These are phyloP conservation scores for Lindgomyces ingoldianus DNA, from an alignment of 495 filamentous ascomycete species.

Conservation along the genomic window DNA sequence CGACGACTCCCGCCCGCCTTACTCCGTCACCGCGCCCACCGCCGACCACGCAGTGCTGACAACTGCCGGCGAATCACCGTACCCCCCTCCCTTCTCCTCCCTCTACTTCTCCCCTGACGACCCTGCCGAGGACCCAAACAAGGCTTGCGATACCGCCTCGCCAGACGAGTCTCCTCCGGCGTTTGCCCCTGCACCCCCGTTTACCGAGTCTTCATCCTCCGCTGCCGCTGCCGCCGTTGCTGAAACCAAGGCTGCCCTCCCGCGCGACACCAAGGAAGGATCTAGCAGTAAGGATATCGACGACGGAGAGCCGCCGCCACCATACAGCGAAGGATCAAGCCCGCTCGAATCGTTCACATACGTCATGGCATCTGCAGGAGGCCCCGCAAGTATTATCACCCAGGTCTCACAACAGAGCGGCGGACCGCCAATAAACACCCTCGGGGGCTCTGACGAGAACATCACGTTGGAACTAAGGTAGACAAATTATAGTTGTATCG, in stretches of 20 bases:
- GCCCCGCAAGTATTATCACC: slow-evolving; percentile 96
- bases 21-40: slow-evolving; percentile 41
- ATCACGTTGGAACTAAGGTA: slow-evolving; percentile 94
- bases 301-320: slow-evolving; percentile 89
- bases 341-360: slow-evolving; percentile 93
- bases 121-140: slow-evolving; percentile 51
- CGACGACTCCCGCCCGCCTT: slow-evolving; percentile 61
- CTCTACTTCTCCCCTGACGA: slow-evolving; percentile 54
- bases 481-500: slow-evolving; percentile 14
- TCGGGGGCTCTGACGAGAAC: slow-evolving; percentile 94
- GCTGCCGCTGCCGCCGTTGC: slow-evolving; percentile 57
- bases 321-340: slow-evolving; percentile 91
- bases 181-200: slow-evolving; percentile 50
- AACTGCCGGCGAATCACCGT: slow-evolving; percentile 54
- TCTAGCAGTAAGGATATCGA: slow-evolving; percentile 68
- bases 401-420: slow-evolving; percentile 95
- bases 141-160: slow-evolving; percentile 55
- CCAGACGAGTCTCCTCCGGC: slow-evolving; percentile 52
- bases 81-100: slow-evolving; percentile 66
- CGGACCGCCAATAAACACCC: slow-evolving; percentile 76
- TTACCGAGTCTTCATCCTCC: slow-evolving; percentile 42
- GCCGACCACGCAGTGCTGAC: slow-evolving; percentile 43
- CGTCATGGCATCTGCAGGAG: slow-evolving; percentile 96
- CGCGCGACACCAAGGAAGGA: slow-evolving; percentile 75
- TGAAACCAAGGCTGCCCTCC: slow-evolving; percentile 82